phyloP scores from a whole-genome alignment of 2,329 filamentous ascomycete genomes.

The Biscogniauxia mediterranea region DNA sequence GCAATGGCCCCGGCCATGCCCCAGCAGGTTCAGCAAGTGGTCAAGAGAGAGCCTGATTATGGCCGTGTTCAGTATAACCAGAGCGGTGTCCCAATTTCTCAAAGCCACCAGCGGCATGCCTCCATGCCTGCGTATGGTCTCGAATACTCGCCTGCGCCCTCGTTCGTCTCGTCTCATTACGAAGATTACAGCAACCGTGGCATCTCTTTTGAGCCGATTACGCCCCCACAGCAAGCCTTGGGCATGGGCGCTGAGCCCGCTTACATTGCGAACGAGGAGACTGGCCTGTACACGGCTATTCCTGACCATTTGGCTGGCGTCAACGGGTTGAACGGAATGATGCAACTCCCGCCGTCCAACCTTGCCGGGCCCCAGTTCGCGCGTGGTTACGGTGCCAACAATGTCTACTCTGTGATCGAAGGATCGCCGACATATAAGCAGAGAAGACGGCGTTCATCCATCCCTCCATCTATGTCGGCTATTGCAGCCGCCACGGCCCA shows the following conservation, averaged over 20 bases:
- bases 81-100: constrained; percentile 80
- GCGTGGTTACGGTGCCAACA: constrained; percentile 68
- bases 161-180: constrained; percentile 97
- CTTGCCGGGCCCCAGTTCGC: constrained; percentile 77
- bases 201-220: constrained; percentile 94
- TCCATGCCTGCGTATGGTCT: constrained; percentile 97
- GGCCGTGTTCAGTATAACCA: constrained; percentile 84
- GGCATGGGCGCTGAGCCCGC: constrained; percentile 83
- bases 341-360: constrained; percentile 85
- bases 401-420: constrained; percentile 94
- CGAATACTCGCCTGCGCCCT: constrained; percentile 96
- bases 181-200: constrained; percentile 97
- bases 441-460: constrained; percentile 86
- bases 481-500: constrained; percentile 65
- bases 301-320: constrained; percentile 77
- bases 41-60: constrained; percentile 89
- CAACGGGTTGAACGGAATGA: constrained; percentile 79
- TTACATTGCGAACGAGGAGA: constrained; percentile 98
- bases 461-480: constrained; percentile 73
- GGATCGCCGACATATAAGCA: constrained; percentile 99
- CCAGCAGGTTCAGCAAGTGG: constrained; percentile 59
- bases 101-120: constrained; percentile 86
- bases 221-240: constrained; percentile 86
- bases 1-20: constrained; percentile 67
- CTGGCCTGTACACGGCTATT: constrained; percentile 90